A percentile compares a stretch with the other conserved stretches of the same genome.
phyloP scores from a whole-genome alignment of 1,284 basidiomycete genomes.

The Fomitopsis betulina region DNA sequence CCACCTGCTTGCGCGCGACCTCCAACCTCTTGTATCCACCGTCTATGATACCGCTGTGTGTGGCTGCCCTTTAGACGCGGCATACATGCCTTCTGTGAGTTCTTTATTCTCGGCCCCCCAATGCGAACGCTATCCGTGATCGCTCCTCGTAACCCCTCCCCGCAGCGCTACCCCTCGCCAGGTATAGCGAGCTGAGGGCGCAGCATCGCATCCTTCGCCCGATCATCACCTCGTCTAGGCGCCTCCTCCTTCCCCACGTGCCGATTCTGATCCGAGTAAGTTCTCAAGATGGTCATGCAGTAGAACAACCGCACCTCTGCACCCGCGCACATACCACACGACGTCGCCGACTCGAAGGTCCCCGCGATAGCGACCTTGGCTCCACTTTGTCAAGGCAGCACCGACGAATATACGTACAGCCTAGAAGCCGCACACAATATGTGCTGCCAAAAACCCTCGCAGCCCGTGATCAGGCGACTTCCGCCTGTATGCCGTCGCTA shows the following conservation, averaged over 20 bases:
- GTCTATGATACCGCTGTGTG: no score
- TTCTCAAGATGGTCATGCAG: background rate
- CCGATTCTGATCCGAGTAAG: background rate
- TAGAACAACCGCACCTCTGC: background rate
- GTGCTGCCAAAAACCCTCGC: background rate
- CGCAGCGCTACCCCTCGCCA: no score
- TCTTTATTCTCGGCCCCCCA: background rate
- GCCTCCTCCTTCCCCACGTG: background rate
- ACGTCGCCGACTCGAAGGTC: background rate
- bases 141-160: background rate
- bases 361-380: no score
- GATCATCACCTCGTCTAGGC: background rate
- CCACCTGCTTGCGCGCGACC: background rate
- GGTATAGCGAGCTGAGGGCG: no score
- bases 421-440: background rate
- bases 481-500: no score
- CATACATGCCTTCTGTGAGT: background rate
- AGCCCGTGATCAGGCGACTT: background rate
- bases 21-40: no score
- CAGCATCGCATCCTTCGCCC: background rate
- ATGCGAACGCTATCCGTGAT: background rate
- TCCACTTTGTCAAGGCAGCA: no score
- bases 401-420: no score
- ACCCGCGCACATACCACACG: background rate
- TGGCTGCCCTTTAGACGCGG: background rate